These are phyloP conservation scores for Camellia japonica DNA, from an alignment of 148 eudicot genomes.

Conservation along the genomic window DNA sequence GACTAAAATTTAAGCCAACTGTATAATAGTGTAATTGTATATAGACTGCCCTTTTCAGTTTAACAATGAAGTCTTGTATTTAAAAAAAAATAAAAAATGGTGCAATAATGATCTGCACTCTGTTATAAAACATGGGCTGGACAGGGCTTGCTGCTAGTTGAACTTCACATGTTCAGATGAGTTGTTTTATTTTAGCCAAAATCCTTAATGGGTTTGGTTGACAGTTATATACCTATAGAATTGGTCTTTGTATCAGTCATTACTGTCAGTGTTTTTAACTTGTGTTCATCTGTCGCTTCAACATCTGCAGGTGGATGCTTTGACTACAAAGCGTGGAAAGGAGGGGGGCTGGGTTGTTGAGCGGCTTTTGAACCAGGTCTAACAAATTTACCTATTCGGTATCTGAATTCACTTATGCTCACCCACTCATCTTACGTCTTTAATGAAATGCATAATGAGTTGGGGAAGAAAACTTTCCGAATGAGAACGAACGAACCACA, in stretches of 20 bases:
- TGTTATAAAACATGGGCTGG: too few species aligned
- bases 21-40: neutral
- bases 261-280: neutral
- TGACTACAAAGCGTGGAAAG: slow-evolving; percentile 69
- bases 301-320: slow-evolving; percentile 66
- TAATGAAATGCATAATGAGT: neutral
- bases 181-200: too few species aligned
- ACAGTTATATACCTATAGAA: neutral
- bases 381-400: neutral
- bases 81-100: too few species aligned
- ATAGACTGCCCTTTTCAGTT: neutral
- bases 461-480: neutral
- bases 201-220: too few species aligned
- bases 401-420: neutral
- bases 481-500: neutral
- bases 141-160: too few species aligned
- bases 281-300: neutral
- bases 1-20: too few species aligned
- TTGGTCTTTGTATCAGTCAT: neutral
- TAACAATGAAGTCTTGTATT: neutral
- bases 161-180: too few species aligned
- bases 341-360: slow-evolving; percentile 83
- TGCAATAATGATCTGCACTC: too few species aligned
- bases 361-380: slow-evolving; percentile 75
- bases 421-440: neutral